Evolutionary conservation across 129 eudicot species (phyloP).

Genomic region (Mikania micrantha): DNA sequence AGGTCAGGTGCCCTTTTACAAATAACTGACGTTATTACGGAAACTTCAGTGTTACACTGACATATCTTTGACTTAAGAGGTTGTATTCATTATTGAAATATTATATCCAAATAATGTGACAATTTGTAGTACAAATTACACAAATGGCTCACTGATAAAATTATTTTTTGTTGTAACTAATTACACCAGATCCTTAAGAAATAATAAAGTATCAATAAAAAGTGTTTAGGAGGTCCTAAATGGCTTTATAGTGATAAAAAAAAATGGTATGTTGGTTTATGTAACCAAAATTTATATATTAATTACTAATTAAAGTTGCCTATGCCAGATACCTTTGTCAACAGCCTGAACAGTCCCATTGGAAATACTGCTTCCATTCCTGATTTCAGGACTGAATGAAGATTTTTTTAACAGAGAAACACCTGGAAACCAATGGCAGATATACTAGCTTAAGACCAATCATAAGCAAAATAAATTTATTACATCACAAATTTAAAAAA

Average conservation of each 20-base stretch:
- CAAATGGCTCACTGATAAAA: background rate
- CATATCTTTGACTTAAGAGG: no score
- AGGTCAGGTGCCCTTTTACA: background rate
- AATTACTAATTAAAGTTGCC: background rate
- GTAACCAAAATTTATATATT: background rate
- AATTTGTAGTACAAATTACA: background rate
- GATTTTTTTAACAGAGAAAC: constrained; percentile 45
- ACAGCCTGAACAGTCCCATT: constrained; percentile 28
- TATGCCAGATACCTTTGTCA: constrained; percentile 27
- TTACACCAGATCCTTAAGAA: background rate
- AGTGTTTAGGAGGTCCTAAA: background rate
- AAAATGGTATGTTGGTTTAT: background rate
- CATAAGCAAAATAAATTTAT: constrained; percentile 1
- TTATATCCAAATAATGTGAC: background rate
- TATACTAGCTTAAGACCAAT: background rate
- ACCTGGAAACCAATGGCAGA: constrained; percentile 35
- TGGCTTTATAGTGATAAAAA: background rate
- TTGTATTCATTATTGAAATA: no score
- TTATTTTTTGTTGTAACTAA: background rate
- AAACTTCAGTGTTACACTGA: background rate
- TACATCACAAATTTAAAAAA: background rate
- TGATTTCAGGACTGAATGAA: constrained; percentile 25
- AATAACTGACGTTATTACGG: background rate
- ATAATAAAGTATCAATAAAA: background rate
- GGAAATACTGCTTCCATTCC: constrained; percentile 23